Evolutionary conservation across 1,284 basidiomycete species (phyloP).

Genomic region (Microbotryomycetes sp.): DNA sequence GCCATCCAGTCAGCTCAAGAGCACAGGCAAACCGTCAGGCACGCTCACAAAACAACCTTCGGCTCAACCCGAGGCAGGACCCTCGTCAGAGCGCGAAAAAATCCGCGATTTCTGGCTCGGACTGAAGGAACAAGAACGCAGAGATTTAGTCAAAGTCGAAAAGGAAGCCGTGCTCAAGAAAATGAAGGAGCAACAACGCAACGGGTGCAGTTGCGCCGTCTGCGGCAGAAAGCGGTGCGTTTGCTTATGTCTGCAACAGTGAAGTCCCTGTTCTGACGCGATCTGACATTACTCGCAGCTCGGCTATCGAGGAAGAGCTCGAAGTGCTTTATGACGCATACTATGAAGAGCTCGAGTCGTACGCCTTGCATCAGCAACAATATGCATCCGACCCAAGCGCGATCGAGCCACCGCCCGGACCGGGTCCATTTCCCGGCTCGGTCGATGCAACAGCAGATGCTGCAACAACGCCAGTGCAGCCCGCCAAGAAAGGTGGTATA

Average conservation of each 20-base stretch:
- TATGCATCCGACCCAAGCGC: slow-evolving; percentile 72
- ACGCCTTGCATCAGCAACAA: slow-evolving; percentile 93
- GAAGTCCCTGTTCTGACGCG: slow-evolving; percentile 36
- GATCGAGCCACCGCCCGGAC: slow-evolving; percentile 82
- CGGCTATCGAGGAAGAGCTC: slow-evolving; percentile 97
- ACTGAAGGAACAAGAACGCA: slow-evolving; percentile 76
- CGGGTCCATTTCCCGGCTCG: slow-evolving; percentile 94
- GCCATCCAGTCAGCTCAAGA: background rate
- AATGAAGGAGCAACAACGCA: slow-evolving; percentile 99
- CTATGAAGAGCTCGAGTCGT: slow-evolving; percentile 98
- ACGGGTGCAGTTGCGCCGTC: slow-evolving; percentile 89
- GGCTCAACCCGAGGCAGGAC: slow-evolving; percentile 36
- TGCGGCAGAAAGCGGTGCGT: slow-evolving; percentile 89
- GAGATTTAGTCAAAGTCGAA: slow-evolving; percentile 87
- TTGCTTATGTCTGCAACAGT: background rate
- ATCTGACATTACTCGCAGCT: slow-evolving; percentile 46
- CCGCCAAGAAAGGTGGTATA: slow-evolving; percentile 7
- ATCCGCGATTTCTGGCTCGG: slow-evolving; percentile 97
- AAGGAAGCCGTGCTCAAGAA: slow-evolving; percentile 93
- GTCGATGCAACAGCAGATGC: slow-evolving; percentile 63
- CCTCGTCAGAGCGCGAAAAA: slow-evolving; percentile 83
- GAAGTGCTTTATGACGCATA: slow-evolving; percentile 99
- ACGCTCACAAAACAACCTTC: slow-evolving; percentile 19
- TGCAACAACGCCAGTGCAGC: background rate
- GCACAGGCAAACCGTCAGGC: background rate